Percentiles rank a stretch among this genome's conserved stretches.
phyloP scores from a whole-genome alignment of 441 rosid species.

The Hypseocharis bilobata region DNA sequence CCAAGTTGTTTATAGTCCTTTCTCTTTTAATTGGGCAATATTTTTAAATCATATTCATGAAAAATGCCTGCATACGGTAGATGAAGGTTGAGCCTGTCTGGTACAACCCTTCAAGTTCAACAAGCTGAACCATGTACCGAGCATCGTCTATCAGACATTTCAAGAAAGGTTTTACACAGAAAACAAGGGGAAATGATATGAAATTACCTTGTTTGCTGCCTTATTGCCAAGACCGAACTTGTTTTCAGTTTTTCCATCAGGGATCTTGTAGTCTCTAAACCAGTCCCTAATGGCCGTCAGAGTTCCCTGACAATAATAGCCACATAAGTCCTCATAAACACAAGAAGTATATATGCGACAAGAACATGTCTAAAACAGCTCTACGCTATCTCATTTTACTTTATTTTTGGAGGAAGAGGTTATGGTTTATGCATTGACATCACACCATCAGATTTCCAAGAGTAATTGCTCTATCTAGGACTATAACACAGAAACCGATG shows the following conservation, averaged over 20 bases:
- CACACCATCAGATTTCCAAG: no score
- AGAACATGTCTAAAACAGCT: background rate
- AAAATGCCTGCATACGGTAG: no score
- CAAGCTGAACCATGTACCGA: no score
- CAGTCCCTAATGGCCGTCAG: slow-evolving; percentile 77
- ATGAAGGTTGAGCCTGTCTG: no score
- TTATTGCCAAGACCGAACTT: slow-evolving; percentile 87
- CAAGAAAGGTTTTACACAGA: background rate
- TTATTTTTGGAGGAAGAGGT: background rate
- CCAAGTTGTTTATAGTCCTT: no score
- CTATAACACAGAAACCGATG: no score
- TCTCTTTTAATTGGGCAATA: no score
- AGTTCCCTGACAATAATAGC: slow-evolving; percentile 51
- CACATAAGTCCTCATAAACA: slow-evolving; percentile 7
- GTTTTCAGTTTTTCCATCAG: slow-evolving; percentile 95
- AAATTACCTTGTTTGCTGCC: slow-evolving; percentile 76
- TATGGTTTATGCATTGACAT: background rate
- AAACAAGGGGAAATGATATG: no score
- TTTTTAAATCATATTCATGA: no score
- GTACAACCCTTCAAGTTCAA: no score
- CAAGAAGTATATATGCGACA: background rate
- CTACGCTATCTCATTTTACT: background rate
- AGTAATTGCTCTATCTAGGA: no score
- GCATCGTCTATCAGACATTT: no score
- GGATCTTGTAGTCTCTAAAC: slow-evolving; percentile 93